Conservation (phyloP, 129 eudicot species). For the Deinandra increscens region DNA sequence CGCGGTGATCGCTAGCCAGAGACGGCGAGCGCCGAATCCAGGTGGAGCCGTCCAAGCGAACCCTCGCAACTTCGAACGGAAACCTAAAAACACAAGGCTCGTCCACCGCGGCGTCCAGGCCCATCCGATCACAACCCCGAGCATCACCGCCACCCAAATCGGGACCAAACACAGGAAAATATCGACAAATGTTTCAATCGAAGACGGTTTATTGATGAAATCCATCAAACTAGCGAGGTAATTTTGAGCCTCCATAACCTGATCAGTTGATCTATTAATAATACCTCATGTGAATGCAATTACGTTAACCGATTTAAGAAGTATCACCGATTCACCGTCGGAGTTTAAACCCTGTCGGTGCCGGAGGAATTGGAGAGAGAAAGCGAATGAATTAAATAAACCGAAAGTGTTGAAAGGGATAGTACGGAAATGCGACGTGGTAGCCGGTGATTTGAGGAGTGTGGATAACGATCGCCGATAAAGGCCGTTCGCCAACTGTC, state of each 20-base stretch:
- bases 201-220: conserved; percentile 49
- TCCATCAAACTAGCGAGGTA: conserved; percentile 37
- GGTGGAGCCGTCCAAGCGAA: conserved; percentile 86
- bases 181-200: conserved; percentile 83
- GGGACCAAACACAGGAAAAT: conserved; percentile 76
- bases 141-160: conserved; percentile 85
- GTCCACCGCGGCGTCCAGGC: conserved; percentile 90
- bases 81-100: conserved; percentile 64
- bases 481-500: not conserved
- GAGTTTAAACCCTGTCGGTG: conserved; percentile 22
- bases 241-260: conserved; percentile 40
- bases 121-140: conserved; percentile 91
- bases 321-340: conserved; percentile 14
- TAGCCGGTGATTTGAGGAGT: conserved; percentile 12
- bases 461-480: conserved; percentile 23
- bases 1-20: conserved; percentile 90
- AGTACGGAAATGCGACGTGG: conserved; percentile 42
- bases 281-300: not conserved
- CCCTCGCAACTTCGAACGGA: conserved; percentile 68
- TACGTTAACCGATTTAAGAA: conserved; percentile 19
- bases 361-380: conserved; percentile 5
- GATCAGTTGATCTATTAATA: conserved; percentile 33
- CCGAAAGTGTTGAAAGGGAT: not conserved
- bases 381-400: not conserved
- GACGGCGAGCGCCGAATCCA: conserved; percentile 79